These are phyloP conservation scores for Penicillium cosmopolitanum DNA, from an alignment of 495 filamentous ascomycete genomes.

Conservation along the genomic window DNA sequence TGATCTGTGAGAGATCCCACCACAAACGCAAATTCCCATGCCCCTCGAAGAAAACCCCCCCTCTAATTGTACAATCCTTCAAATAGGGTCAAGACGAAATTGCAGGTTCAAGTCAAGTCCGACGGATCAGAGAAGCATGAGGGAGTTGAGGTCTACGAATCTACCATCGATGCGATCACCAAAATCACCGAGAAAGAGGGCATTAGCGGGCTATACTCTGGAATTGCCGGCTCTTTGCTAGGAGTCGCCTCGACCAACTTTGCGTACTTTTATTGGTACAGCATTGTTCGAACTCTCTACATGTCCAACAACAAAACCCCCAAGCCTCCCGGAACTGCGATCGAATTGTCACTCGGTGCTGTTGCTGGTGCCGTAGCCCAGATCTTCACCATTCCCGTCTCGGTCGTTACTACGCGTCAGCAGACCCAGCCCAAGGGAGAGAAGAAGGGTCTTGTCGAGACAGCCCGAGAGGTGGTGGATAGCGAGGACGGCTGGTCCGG, in stretches of 20 bases:
- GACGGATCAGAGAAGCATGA: slow-evolving; percentile 35
- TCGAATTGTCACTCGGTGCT: slow-evolving; percentile 86
- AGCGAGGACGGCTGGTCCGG: slow-evolving; percentile 89
- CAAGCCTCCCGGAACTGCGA: slow-evolving; percentile 74
- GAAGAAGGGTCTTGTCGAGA: slow-evolving; percentile 85
- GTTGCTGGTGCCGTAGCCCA: slow-evolving; percentile 90
- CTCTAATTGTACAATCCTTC: not conserved
- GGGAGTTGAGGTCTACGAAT: slow-evolving; percentile 73
- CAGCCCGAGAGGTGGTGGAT: slow-evolving; percentile 83
- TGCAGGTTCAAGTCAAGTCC: slow-evolving; percentile 90
- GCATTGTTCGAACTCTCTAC: slow-evolving; percentile 81
- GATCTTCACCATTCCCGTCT: slow-evolving; percentile 93
- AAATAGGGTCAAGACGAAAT: slow-evolving; percentile 87
- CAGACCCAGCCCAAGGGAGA: slow-evolving; percentile 88
- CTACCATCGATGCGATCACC: slow-evolving; percentile 81
- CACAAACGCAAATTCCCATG: too few relatives aligned
- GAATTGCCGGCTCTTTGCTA: slow-evolving; percentile 81
- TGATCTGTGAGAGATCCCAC: slow-evolving; percentile 69
- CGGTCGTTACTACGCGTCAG: slow-evolving; percentile 93
- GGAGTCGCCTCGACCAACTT: slow-evolving; percentile 98
- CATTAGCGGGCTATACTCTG: slow-evolving; percentile 80
- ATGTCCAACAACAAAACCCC: slow-evolving; percentile 64
- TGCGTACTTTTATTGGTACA: slow-evolving; percentile 99
- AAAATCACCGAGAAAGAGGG: slow-evolving; percentile 88
- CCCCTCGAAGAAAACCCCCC: not conserved